Percentiles rank a stretch among this genome's conserved stretches.
Conservation (phyloP, 495 filamentous ascomycete genomes). For the Staphylotrichum tortipilum region DNA sequence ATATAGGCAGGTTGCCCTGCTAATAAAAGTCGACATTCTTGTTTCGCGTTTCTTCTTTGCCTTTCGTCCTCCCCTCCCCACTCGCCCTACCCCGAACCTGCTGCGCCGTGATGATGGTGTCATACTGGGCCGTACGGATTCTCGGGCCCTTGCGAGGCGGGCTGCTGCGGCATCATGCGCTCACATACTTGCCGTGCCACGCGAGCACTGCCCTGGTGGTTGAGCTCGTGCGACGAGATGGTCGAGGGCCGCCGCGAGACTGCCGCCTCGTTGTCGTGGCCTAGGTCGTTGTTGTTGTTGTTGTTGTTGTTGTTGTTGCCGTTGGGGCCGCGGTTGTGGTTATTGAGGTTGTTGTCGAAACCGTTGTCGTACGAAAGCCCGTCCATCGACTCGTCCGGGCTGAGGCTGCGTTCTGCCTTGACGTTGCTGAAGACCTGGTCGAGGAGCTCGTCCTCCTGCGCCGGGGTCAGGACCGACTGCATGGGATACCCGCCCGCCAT, state of each 20-base stretch:
- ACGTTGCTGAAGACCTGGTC: constrained; percentile 30
- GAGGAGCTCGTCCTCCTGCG: constrained; percentile 35
- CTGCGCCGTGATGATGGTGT: not conserved
- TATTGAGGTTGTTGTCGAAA: not conserved
- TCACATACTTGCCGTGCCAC: constrained; percentile 37
- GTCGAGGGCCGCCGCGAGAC: not conserved
- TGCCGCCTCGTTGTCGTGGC: not conserved
- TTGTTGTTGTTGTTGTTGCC: not conserved
- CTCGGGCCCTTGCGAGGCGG: constrained; percentile 4
- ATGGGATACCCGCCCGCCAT: constrained; percentile 14
- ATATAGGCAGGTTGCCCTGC: constrained; percentile 2
- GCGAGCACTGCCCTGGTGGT: constrained; percentile 28
- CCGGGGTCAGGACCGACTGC: constrained; percentile 21
- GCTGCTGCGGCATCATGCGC: constrained; percentile 27
- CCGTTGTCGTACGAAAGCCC: constrained; percentile 16
- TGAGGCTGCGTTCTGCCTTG: constrained; percentile 16
- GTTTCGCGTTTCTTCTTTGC: not conserved
- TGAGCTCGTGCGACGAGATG: constrained; percentile 15
- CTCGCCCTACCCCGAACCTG: too few relatives aligned
- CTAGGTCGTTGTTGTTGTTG: not conserved
- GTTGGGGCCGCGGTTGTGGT: not conserved
- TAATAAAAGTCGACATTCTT: not conserved
- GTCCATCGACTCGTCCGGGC: constrained; percentile 17
- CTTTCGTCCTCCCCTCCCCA: too few relatives aligned
- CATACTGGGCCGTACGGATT: constrained; percentile 5